Evolutionary conservation across 2,329 filamentous ascomycete species (phyloP).

Genomic region (Tolypocladium tundrense): DNA sequence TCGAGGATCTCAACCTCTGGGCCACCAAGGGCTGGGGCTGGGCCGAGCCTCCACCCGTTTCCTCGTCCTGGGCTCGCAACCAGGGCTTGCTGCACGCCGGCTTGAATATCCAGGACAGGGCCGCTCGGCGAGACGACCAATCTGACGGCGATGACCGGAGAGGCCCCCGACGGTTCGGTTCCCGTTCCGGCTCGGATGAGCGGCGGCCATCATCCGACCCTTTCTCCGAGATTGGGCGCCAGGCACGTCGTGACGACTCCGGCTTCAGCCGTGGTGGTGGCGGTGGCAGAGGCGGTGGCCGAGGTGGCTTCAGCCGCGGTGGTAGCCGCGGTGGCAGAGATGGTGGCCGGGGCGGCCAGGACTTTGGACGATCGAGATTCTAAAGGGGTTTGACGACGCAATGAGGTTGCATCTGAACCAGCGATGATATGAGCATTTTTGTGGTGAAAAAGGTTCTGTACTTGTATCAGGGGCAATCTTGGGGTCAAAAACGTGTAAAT

Average conservation of each 20-base stretch:
- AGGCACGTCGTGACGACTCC: slow-evolving; percentile 14
- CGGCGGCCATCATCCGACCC: slow-evolving; percentile 10
- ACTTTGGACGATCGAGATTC: slow-evolving; percentile 2
- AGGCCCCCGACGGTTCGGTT: slow-evolving; percentile 4
- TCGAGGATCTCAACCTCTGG: slow-evolving; percentile 45
- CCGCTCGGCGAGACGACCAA: slow-evolving; percentile 1
- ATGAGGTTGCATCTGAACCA: neutral
- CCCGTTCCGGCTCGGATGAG: neutral
- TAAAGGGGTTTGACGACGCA: neutral
- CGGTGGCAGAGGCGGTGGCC: slow-evolving; percentile 5
- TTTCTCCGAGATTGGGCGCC: slow-evolving; percentile 16
- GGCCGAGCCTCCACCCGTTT: slow-evolving; percentile 32
- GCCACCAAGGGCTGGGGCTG: slow-evolving; percentile 40
- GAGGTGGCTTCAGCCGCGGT: slow-evolving; percentile 8
- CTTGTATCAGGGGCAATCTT: neutral
- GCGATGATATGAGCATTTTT: neutral
- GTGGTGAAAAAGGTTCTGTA: neutral
- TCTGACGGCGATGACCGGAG: slow-evolving; percentile 8
- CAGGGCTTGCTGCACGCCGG: slow-evolving; percentile 20
- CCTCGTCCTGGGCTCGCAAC: slow-evolving; percentile 14
- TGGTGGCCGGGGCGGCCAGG: neutral
- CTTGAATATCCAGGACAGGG: slow-evolving; percentile 22
- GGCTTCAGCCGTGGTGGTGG: slow-evolving; percentile 10
- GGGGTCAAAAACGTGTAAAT: neutral
- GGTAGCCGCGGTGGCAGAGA: slow-evolving; percentile 5